Conservation (phyloP, 345 rosid species). For the Boechera stricta region DNA sequence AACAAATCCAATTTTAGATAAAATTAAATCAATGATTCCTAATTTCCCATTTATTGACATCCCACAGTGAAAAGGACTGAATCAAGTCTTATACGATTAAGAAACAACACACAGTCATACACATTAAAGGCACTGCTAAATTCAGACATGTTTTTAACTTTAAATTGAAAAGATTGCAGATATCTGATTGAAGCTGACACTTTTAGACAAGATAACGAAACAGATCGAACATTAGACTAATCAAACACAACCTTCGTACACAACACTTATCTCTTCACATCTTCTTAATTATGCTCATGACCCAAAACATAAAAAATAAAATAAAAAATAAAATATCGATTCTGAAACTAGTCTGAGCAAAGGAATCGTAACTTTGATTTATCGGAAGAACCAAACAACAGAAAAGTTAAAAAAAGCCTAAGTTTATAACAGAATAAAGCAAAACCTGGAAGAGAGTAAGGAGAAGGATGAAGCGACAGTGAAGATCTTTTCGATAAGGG, state of each 20-base stretch:
- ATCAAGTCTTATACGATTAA: constrained; percentile 17
- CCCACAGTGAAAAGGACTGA: constrained; percentile 18
- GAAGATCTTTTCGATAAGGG: constrained; percentile 24
- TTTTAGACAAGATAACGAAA: background rate
- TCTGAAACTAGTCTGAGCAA: constrained; percentile 6
- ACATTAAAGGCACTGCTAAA: constrained; percentile 36
- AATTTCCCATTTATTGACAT: background rate
- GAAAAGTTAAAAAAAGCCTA: background rate
- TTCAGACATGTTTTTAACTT: constrained; percentile 11
- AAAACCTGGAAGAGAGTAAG: constrained; percentile 42
- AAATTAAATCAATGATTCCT: background rate
- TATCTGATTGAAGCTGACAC: constrained; percentile 13
- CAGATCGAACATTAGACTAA: constrained; percentile 33
- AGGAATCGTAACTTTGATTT: constrained; percentile 9
- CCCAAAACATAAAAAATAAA: background rate
- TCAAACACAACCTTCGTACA: background rate
- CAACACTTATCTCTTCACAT: constrained; percentile 25
- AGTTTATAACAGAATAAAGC: constrained; percentile 9
- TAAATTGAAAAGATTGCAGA: background rate
- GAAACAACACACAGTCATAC: background rate
- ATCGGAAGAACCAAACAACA: constrained; percentile 10
- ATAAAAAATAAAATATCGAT: background rate
- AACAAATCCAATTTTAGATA: constrained; percentile 11
- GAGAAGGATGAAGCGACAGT: constrained; percentile 23
- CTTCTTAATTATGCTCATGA: background rate